Conservation (phyloP, 2,329 filamentous ascomycete species). For the Pseudogymnoascus sp. region DNA sequence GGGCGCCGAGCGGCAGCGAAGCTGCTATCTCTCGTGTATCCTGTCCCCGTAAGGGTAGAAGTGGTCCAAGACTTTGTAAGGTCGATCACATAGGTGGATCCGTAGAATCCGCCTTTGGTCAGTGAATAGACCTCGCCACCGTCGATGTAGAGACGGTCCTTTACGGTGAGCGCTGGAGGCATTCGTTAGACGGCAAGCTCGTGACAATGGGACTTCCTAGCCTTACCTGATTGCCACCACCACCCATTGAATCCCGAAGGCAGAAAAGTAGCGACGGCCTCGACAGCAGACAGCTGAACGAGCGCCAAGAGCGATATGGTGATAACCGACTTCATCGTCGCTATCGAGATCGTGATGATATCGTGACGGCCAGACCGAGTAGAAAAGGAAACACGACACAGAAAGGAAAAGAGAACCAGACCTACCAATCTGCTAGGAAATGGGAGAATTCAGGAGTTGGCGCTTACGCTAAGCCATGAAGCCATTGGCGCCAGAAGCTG, state of each 20-base stretch:
- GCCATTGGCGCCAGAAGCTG: neutral
- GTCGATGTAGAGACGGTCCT: constrained; percentile 4
- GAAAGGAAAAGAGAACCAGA: neutral
- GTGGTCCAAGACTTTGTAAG: constrained; percentile 18
- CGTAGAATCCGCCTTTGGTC: neutral
- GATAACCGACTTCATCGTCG: constrained; percentile 7
- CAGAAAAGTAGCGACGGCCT: neutral
- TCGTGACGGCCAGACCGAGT: neutral
- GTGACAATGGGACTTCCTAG: neutral
- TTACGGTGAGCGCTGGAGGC: neutral
- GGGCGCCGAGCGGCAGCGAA: neutral
- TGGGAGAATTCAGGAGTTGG: neutral
- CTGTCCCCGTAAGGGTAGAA: constrained; percentile 10
- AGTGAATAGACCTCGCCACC: neutral
- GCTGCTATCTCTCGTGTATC: neutral
- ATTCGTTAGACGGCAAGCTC: neutral
- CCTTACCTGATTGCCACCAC: constrained; percentile 1
- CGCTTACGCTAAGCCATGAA: neutral
- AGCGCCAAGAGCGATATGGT: neutral
- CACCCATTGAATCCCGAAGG: neutral
- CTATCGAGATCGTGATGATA: constrained; percentile 1
- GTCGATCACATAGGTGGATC: constrained; percentile 17
- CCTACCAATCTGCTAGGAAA: neutral
- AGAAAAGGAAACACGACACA: neutral
- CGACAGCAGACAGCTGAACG: neutral